These are phyloP conservation scores for Colletotrichum spinosum DNA, from an alignment of 2,329 filamentous ascomycete species.

Conservation along the genomic window DNA sequence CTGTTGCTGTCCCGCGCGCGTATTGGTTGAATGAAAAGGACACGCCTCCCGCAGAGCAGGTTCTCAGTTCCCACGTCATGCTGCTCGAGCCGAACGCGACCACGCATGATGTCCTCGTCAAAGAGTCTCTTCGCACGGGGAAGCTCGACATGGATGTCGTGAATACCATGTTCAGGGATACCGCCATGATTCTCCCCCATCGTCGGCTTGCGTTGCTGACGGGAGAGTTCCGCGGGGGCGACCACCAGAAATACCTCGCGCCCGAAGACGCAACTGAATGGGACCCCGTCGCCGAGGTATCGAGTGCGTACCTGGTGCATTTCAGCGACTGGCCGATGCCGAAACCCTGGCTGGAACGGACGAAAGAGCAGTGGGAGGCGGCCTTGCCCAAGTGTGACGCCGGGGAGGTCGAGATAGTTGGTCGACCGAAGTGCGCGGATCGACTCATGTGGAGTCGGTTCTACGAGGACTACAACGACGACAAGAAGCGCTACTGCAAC, in stretches of 20 bases:
- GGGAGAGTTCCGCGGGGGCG: constrained; percentile 68
- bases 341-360: constrained; percentile 61
- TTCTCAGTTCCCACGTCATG: constrained; percentile 65
- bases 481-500: constrained; percentile 23
- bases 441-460: constrained; percentile 24
- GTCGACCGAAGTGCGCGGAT: constrained; percentile 23
- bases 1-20: constrained; percentile 76
- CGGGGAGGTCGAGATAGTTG: background rate
- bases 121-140: constrained; percentile 49
- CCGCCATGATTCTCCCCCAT: constrained; percentile 72
- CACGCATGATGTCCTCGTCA: constrained; percentile 48
- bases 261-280: constrained; percentile 64
- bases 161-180: constrained; percentile 70
- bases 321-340: constrained; percentile 79
- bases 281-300: constrained; percentile 64
- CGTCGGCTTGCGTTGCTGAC: constrained; percentile 71
- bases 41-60: constrained; percentile 51
- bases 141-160: constrained; percentile 77
- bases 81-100: constrained; percentile 61
- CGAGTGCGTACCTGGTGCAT: constrained; percentile 75
- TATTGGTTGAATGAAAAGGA: constrained; percentile 74
- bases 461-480: constrained; percentile 23
- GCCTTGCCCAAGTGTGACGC: constrained; percentile 23
- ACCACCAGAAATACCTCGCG: constrained; percentile 59
- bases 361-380: constrained; percentile 26